phyloP scores from a whole-genome alignment of 257 asterid genomes.

The Sherardia arvensis region DNA sequence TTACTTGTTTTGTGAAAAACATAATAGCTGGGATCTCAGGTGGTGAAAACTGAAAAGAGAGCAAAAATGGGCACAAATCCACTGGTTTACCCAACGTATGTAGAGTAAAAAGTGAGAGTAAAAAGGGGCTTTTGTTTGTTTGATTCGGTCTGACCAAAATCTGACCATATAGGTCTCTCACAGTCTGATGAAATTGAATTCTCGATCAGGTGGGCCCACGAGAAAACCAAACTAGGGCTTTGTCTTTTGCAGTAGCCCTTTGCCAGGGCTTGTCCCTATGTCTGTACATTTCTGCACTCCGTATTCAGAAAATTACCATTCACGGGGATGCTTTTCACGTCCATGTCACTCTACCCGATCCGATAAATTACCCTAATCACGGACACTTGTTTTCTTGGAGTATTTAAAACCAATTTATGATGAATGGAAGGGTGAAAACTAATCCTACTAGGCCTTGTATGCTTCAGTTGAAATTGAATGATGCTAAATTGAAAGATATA shows the following conservation, averaged over 20 bases:
- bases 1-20: neutral
- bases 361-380: neutral
- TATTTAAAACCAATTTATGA: too few relatives aligned
- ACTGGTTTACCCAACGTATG: neutral
- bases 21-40: neutral
- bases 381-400: too few relatives aligned
- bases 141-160: neutral
- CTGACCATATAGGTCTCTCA: neutral
- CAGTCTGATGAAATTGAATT: slow-evolving; percentile 4
- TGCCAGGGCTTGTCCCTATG: slow-evolving; percentile 1
- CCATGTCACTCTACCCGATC: neutral
- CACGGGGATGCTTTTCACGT: neutral
- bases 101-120: neutral
- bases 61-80: neutral
- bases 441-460: too few relatives aligned
- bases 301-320: neutral
- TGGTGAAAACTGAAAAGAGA: neutral
- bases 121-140: neutral
- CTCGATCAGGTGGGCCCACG: neutral
- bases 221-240: neutral
- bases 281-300: neutral
- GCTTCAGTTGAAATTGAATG: too few relatives aligned
- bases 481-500: too few relatives aligned
- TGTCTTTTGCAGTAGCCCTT: slow-evolving; percentile 6
- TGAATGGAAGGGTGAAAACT: too few relatives aligned